Evolutionary conservation across 495 filamentous ascomycete species (phyloP).

Genomic region (Corynascus novoguineensis): DNA sequence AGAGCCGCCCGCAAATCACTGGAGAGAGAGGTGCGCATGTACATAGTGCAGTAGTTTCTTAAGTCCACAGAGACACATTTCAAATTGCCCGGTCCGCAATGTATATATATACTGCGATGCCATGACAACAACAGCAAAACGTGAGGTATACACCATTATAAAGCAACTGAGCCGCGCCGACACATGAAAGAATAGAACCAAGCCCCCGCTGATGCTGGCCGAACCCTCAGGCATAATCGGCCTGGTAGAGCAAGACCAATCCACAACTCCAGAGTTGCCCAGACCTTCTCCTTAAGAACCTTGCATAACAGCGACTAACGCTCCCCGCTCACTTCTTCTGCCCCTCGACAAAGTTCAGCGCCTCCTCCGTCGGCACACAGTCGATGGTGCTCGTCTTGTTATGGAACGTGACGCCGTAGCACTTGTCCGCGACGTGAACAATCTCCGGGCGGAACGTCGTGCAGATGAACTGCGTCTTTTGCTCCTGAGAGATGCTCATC

Average conservation of each 20-base stretch:
- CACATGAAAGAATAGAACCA: background rate
- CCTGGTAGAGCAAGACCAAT: background rate
- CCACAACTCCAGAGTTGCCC: background rate
- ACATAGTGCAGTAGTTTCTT: too few relatives aligned
- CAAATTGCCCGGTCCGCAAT: too few relatives aligned
- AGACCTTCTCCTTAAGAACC: background rate
- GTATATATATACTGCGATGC: too few relatives aligned
- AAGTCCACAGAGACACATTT: too few relatives aligned
- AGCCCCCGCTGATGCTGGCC: background rate
- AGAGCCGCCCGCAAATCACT: too few relatives aligned
- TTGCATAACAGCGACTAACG: background rate
- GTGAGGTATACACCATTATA: background rate
- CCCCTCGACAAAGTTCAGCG: constrained; percentile 89
- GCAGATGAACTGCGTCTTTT: constrained; percentile 65
- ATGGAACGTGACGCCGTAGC: constrained; percentile 91
- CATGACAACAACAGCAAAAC: too few relatives aligned
- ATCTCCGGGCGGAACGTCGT: constrained; percentile 98
- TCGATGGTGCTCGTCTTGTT: constrained; percentile 92
- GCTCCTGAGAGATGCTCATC: constrained; percentile 61
- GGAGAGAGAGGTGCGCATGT: too few relatives aligned
- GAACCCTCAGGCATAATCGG: background rate
- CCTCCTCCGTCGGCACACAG: constrained; percentile 79
- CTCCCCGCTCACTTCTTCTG: constrained; percentile 28
- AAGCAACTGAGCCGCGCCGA: background rate
- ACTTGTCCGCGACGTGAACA: constrained; percentile 90